Evolutionary conservation across 345 rosid species (phyloP).

Genomic region (Melaleuca quinquenervia): DNA sequence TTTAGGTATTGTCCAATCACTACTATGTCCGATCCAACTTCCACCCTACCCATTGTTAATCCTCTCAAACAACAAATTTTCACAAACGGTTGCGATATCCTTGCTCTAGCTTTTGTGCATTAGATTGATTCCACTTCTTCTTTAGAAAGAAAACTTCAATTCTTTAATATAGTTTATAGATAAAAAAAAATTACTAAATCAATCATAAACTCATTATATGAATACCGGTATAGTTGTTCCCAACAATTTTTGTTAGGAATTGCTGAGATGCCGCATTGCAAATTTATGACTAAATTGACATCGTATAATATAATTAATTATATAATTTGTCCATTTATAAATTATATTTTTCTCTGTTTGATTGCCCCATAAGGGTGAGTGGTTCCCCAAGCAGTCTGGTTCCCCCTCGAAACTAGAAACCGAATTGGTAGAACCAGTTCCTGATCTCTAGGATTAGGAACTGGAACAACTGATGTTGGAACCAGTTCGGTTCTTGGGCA

Average conservation of each 20-base stretch:
- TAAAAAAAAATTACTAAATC: background rate
- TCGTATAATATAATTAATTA: background rate
- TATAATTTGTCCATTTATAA: background rate
- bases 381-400: no score
- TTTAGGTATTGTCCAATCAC: background rate
- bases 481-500: no score
- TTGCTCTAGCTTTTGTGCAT: background rate
- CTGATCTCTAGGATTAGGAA: no score
- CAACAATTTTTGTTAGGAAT: rapidly evolving
- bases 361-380: no score
- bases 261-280: rapidly evolving
- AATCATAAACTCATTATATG: background rate
- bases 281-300: background rate
- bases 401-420: no score
- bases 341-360: background rate
- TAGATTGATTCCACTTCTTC: background rate
- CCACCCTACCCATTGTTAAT: background rate
- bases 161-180: rapidly evolving
- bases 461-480: no score
- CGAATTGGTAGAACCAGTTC: no score
- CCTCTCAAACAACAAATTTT: background rate
- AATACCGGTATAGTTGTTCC: rapidly evolving
- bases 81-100: background rate
- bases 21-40: background rate
- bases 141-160: background rate